These are phyloP conservation scores for Aechmea fasciata DNA, from an alignment of 176 grass and related monocot genomes.

Conservation along the genomic window DNA sequence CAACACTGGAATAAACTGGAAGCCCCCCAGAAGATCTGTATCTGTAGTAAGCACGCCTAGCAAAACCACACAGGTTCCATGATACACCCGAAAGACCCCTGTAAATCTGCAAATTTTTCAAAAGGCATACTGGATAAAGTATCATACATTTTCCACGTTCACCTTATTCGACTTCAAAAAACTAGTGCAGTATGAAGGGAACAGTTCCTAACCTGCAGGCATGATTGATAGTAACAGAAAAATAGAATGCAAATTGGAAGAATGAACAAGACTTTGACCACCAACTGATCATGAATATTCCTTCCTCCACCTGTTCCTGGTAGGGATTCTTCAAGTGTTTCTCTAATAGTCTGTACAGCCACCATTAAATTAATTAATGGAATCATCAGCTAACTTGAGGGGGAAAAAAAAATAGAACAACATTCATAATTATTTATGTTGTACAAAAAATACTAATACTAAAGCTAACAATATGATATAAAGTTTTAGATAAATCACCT, in stretches of 20 bases:
- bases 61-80: conserved; percentile 24
- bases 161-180: background rate
- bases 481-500: conserved; percentile 37
- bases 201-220: conserved; percentile 52
- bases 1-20: conserved; percentile 66
- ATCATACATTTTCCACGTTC: too few relatives aligned
- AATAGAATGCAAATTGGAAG: conserved; percentile 56
- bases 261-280: conserved; percentile 58
- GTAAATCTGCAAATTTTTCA: conserved; percentile 32
- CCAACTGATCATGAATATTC: conserved; percentile 48
- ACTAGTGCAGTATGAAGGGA: background rate
- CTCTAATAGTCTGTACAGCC: conserved; percentile 47
- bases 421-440: conserved; percentile 9
- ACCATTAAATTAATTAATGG: conserved; percentile 1
- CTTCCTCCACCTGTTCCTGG: conserved; percentile 72
- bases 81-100: conserved; percentile 39
- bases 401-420: background rate
- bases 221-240: conserved; percentile 65
- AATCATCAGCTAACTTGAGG: background rate
- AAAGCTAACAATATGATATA: conserved; percentile 12
- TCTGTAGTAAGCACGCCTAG: conserved; percentile 47
- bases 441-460: conserved; percentile 15
- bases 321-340: conserved; percentile 74
- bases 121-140: background rate
- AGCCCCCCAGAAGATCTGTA: conserved; percentile 55